phyloP scores from a whole-genome alignment of 306 rosid species.

The Abrus precatorius region DNA sequence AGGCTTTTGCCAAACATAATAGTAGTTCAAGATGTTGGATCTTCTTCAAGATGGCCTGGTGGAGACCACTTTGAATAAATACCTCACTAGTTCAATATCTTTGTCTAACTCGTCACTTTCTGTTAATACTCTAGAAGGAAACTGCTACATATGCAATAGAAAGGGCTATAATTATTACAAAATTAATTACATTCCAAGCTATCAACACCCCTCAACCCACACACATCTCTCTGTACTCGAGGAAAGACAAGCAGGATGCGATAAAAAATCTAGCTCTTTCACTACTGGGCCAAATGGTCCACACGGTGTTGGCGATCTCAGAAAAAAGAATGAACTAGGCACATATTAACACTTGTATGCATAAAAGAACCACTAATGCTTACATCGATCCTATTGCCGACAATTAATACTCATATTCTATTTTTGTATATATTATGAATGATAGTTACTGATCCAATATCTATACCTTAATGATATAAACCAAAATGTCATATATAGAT shows the following conservation, averaged over 20 bases:
- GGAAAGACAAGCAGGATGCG: slow-evolving; percentile 24
- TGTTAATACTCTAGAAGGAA: slow-evolving; percentile 44
- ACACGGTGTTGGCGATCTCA: slow-evolving; percentile 35
- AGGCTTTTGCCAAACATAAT: slow-evolving; percentile 44
- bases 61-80: slow-evolving; percentile 55
- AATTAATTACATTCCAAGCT: slow-evolving; percentile 56
- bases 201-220: slow-evolving; percentile 44
- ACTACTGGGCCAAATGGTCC: slow-evolving; percentile 56
- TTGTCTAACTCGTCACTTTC: slow-evolving; percentile 48
- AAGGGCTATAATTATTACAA: slow-evolving; percentile 48
- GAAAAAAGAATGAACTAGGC: slow-evolving; percentile 25
- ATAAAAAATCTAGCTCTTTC: slow-evolving; percentile 30
- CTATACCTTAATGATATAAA: slow-evolving; percentile 22
- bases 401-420: not conserved
- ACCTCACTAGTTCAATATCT: slow-evolving; percentile 33
- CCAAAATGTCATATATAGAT: slow-evolving; percentile 13
- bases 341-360: not conserved
- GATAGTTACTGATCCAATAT: slow-evolving; percentile 46
- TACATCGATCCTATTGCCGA: slow-evolving; percentile 39
- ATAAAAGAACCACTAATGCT: slow-evolving; percentile 25
- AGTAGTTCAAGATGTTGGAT: slow-evolving; percentile 46
- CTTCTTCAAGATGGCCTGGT: slow-evolving; percentile 45
- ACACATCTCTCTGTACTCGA: slow-evolving; percentile 40
- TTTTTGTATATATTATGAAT: slow-evolving; percentile 8
- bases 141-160: slow-evolving; percentile 4